Base-by-base conservation (phyloP, 108 stramenopile species). In the Cyclotella atomus region DNA sequence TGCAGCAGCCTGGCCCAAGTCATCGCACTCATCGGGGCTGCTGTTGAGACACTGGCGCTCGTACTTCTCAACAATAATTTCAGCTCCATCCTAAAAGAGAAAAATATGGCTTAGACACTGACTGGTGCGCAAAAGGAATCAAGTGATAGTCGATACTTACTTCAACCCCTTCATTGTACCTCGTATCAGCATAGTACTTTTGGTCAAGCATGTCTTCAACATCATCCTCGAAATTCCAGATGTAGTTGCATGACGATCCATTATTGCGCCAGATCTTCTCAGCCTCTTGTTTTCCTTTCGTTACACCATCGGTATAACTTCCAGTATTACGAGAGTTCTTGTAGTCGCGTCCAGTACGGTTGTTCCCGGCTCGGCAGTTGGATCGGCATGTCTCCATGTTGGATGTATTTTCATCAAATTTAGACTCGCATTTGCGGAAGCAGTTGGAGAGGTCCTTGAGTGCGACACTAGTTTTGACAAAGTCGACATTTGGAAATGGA, bases 11-110 rank as follows among this genome's bases (percentile, higher is more conserved):
- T n/a, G 16, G 4, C 47, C 47, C 17, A 49, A 19, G n/a, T 49
- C 47, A 9, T 49, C 47, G n/a, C 47, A 49, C 47, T 49, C 47
- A 10, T 49, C 47, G 47, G 47, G 47, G n/a, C 4, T n/a, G n/a
- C n/a, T 17, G 4, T 49, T 17, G 47, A 49, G 47, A n/a, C 47
- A 49, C n/a, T 49, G 16, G 4, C n/a, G 9, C 47, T 49, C 47
- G n/a, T 49, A 49, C n/a, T 49, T 49, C 47, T 49, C 47, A 19
- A 49, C n/a, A 49, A 49, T 19, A 4, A 4, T 4, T 4, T 49
- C 47, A 4, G 47, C 47, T n/a, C 47, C 47, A n/a, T n/a, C n/a
- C n/a, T n/a, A n/a, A n/a, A n/a, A n/a, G n/a, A n/a, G n/a, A n/a
- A n/a, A n/a, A n/a, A n/a, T n/a, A n/a, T n/a, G n/a, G n/a, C n/a